These are phyloP conservation scores for Candida verbasci DNA, from an alignment of 805 yeast species.

Conservation along the genomic window DNA sequence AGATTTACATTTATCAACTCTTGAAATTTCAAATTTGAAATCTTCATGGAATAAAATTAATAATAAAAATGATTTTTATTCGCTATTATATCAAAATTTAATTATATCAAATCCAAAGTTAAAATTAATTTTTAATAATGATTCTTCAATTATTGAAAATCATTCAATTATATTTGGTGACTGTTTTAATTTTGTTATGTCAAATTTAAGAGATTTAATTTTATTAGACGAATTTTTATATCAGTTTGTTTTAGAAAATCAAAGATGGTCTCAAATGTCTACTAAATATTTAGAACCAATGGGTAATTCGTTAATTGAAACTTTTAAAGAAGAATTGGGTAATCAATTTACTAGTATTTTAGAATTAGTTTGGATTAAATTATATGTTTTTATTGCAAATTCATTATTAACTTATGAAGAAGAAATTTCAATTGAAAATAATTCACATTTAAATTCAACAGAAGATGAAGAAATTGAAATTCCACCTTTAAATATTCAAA, in stretches of 20 bases:
- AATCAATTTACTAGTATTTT: conserved; percentile 24
- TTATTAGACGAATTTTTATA: conserved; percentile 29
- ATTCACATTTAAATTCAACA: conserved; percentile 12
- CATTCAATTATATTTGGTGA: conserved; percentile 36
- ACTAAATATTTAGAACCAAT: conserved; percentile 35
- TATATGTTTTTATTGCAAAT: conserved; percentile 38
- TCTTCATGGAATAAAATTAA: conserved; percentile 24
- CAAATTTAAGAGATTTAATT: conserved; percentile 23
- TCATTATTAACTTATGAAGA: conserved; percentile 20
- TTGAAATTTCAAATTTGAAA: conserved; percentile 7
- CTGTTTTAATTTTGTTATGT: conserved; percentile 26
- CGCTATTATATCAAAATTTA: conserved; percentile 30
- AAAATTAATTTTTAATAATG: conserved; percentile 14
- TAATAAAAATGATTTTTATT: conserved; percentile 24
- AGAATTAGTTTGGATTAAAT: conserved; percentile 37
- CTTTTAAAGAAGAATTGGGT: conserved; percentile 34
- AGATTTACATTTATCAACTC: conserved; percentile 5
- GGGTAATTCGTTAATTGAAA: conserved; percentile 36
- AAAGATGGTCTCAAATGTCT: conserved; percentile 18
- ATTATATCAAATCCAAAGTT: conserved; percentile 26
- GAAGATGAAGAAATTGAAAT: conserved; percentile 15
- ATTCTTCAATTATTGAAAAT: conserved; percentile 17
- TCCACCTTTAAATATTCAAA: conserved; percentile 23
- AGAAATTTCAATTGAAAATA: conserved; percentile 8
- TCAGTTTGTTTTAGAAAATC: conserved; percentile 30